Evolutionary conservation across 2,329 filamentous ascomycete genomes (phyloP).

Genomic region (Penicillium sp.): DNA sequence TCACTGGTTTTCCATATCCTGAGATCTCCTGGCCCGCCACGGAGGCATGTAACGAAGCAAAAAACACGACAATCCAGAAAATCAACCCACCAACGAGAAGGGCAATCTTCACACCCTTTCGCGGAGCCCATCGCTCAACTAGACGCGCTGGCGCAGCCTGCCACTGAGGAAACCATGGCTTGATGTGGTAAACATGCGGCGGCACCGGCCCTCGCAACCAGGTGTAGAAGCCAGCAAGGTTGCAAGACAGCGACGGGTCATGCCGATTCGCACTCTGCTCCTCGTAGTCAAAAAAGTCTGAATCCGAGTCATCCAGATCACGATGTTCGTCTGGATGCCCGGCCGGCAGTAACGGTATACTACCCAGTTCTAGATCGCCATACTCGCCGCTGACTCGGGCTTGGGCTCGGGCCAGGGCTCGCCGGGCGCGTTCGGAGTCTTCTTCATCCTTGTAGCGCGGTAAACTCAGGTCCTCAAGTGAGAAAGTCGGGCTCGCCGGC

Average conservation of each 20-base stretch:
- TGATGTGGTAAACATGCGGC: conserved; percentile 43
- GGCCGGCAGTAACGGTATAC: conserved; percentile 27
- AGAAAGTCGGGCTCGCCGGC: background rate
- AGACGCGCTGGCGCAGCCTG: conserved; percentile 44
- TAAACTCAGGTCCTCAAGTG: conserved; percentile 7
- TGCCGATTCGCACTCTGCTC: background rate
- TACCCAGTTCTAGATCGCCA: conserved; percentile 29
- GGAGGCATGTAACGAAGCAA: conserved; percentile 40
- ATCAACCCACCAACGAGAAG: conserved; percentile 36
- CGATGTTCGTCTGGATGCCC: conserved; percentile 9
- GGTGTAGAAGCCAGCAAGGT: conserved; percentile 29
- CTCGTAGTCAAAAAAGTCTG: conserved; percentile 7
- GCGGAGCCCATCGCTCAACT: conserved; percentile 39
- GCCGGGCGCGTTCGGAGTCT: conserved; percentile 4
- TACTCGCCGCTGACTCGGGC: conserved; percentile 21
- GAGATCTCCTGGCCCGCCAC: conserved; percentile 37
- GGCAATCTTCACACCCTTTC: conserved; percentile 30
- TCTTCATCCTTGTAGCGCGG: conserved; percentile 24
- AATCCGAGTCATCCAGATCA: conserved; percentile 14
- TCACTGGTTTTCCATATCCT: conserved; percentile 44
- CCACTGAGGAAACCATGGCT: conserved; percentile 40
- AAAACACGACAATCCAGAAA: conserved; percentile 44
- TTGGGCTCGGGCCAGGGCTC: background rate
- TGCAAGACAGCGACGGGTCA: conserved; percentile 34
- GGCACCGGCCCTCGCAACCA: conserved; percentile 42